phyloP scores from a whole-genome alignment of 2,329 filamentous ascomycete genomes.

The Colletotrichum cereale region DNA sequence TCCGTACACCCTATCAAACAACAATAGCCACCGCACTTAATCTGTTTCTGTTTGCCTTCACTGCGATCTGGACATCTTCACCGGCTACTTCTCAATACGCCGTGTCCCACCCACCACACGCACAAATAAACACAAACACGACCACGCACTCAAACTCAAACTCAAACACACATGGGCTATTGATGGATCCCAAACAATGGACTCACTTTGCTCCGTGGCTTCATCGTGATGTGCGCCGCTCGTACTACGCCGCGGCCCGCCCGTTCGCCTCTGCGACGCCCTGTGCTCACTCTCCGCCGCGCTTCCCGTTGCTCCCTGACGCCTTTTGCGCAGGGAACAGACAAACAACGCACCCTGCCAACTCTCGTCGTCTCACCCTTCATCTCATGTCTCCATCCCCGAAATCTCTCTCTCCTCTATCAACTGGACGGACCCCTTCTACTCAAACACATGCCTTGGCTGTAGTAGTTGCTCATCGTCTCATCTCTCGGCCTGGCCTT shows the following conservation, averaged over 20 bases:
- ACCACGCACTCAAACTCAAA: no score
- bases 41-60: background rate
- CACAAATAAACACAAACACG: no score
- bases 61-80: conserved; percentile 14
- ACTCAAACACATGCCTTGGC: background rate
- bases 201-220: conserved; percentile 17
- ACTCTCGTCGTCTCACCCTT: background rate
- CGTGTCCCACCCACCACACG: conserved; percentile 15
- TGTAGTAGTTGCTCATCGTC: background rate
- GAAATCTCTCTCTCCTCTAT: background rate
- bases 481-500: background rate
- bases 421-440: background rate
- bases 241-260: conserved; percentile 9
- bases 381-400: background rate
- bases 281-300: conserved; percentile 3
- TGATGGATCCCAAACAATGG: conserved; percentile 38
- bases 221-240: conserved; percentile 7
- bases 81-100: background rate
- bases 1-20: background rate
- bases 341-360: background rate
- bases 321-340: conserved; percentile 5
- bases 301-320: background rate
- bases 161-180: conserved; percentile 10
- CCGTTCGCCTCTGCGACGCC: background rate
- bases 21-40: background rate